A percentile compares a stretch with the other conserved stretches of the same genome.
These are phyloP conservation scores for Dioscorea cayenensis DNA, from an alignment of 116 monocot species.

Conservation along the genomic window DNA sequence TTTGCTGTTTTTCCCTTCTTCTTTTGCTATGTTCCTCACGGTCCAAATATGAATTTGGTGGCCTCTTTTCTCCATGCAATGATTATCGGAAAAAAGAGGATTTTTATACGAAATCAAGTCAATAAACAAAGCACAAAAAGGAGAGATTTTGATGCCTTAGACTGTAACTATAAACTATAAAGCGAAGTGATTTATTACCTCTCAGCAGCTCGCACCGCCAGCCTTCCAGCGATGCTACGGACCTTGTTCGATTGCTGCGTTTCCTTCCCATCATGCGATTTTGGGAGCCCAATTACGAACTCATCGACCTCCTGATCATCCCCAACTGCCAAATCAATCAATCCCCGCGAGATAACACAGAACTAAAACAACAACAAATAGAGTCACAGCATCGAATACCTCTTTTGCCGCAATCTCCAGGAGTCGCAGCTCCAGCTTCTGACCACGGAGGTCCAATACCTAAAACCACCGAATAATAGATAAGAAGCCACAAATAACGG, in stretches of 20 bases:
- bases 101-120: too few species aligned
- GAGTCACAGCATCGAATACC: conserved; percentile 10
- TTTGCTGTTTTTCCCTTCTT: too few species aligned
- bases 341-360: conserved; percentile 2
- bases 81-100: too few species aligned
- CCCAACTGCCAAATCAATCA: neutral
- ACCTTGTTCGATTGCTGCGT: conserved; percentile 86
- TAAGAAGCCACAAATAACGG: neutral
- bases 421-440: conserved; percentile 72
- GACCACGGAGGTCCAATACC: conserved; percentile 67
- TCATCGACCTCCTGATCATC: conserved; percentile 70
- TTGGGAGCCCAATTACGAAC: conserved; percentile 77
- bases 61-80: too few species aligned
- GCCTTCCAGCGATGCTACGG: conserved; percentile 71
- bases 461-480: neutral
- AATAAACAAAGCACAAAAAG: neutral
- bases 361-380: neutral
- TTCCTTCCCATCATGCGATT: conserved; percentile 64
- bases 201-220: conserved; percentile 80
- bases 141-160: neutral
- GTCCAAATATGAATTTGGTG: too few species aligned
- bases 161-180: neutral
- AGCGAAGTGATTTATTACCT: conserved; percentile 25
- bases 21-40: too few species aligned
- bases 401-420: conserved; percentile 60